These are phyloP conservation scores for Blastobotrys ciferrii DNA, from an alignment of 1,139 yeast genomes.

Conservation along the genomic window DNA sequence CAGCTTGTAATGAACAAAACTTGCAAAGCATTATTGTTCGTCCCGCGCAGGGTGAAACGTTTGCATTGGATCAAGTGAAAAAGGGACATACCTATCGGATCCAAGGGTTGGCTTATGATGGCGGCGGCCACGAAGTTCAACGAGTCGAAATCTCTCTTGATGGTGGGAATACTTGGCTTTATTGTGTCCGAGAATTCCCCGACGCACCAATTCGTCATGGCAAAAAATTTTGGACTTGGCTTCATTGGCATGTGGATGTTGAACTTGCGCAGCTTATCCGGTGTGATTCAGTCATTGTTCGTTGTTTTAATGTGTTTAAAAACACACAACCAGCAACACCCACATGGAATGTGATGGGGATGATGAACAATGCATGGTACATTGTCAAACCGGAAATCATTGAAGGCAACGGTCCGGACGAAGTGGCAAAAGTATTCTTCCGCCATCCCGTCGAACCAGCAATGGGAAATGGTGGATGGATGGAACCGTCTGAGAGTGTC, in stretches of 20 bases:
- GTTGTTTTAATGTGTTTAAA: conserved; percentile 40
- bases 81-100: conserved; percentile 22
- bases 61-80: not conserved
- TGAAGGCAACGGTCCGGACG: conserved; percentile 16
- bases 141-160: conserved; percentile 39
- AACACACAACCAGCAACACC: conserved; percentile 38
- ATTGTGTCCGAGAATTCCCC: not conserved
- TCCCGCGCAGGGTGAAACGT: not conserved
- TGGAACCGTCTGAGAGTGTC: conserved; percentile 27
- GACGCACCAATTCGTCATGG: not conserved
- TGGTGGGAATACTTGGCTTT: conserved; percentile 33
- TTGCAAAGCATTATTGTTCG: not conserved
- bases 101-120: conserved; percentile 38
- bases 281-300: conserved; percentile 35
- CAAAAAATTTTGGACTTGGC: not conserved
- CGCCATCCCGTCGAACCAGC: conserved; percentile 36
- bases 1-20: conserved; percentile 25
- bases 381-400: conserved; percentile 30
- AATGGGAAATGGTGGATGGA: conserved; percentile 37
- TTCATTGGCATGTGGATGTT: not conserved
- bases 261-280: not conserved
- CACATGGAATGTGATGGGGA: conserved; percentile 41
- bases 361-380: conserved; percentile 41
- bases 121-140: conserved; percentile 38
- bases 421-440: conserved; percentile 22